phyloP scores from a whole-genome alignment of 2,329 filamentous ascomycete genomes.

The Apiospora hydei region DNA sequence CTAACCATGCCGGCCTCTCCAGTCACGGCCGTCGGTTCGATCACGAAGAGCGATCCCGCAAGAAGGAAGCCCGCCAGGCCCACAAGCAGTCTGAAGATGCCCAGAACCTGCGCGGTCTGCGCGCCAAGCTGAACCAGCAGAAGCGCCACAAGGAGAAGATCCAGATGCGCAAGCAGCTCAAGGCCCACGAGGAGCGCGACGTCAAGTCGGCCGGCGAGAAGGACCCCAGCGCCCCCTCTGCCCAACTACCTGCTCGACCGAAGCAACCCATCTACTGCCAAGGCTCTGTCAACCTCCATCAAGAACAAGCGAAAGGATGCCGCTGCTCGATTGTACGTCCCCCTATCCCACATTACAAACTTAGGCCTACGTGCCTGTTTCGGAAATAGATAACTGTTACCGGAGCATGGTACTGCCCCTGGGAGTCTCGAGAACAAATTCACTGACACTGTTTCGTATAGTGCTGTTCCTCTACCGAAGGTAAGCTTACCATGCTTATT shows the following conservation, averaged over 20 bases:
- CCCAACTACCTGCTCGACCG: slow-evolving; percentile 95
- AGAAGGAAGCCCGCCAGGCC: slow-evolving; percentile 85
- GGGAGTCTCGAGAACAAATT: not conserved
- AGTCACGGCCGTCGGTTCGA: slow-evolving; percentile 42
- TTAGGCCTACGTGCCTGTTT: too few relatives aligned
- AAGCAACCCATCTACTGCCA: slow-evolving; percentile 62
- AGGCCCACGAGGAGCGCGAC: slow-evolving; percentile 93
- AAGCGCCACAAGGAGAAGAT: slow-evolving; percentile 98
- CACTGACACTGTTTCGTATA: not conserved
- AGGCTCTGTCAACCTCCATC: slow-evolving; percentile 83
- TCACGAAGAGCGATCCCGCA: slow-evolving; percentile 84
- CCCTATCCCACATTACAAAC: slow-evolving; percentile 64
- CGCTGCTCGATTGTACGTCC: slow-evolving; percentile 91
- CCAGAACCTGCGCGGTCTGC: slow-evolving; percentile 89
- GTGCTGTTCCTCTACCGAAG: slow-evolving; percentile 6
- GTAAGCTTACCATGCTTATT: not conserved
- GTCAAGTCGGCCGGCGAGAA: slow-evolving; percentile 85
- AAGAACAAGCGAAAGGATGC: slow-evolving; percentile 97
- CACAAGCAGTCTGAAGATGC: slow-evolving; percentile 90
- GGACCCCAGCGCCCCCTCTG: slow-evolving; percentile 78
- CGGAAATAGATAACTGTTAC: too few relatives aligned
- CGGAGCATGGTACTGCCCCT: not conserved
- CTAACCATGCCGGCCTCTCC: slow-evolving; percentile 31
- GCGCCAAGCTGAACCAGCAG: slow-evolving; percentile 93
- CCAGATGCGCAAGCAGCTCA: slow-evolving; percentile 94